Percentiles rank a stretch among this genome's conserved stretches.
These are phyloP conservation scores for Penicillium freii DNA, from an alignment of 2,329 filamentous ascomycete genomes.

Conservation along the genomic window DNA sequence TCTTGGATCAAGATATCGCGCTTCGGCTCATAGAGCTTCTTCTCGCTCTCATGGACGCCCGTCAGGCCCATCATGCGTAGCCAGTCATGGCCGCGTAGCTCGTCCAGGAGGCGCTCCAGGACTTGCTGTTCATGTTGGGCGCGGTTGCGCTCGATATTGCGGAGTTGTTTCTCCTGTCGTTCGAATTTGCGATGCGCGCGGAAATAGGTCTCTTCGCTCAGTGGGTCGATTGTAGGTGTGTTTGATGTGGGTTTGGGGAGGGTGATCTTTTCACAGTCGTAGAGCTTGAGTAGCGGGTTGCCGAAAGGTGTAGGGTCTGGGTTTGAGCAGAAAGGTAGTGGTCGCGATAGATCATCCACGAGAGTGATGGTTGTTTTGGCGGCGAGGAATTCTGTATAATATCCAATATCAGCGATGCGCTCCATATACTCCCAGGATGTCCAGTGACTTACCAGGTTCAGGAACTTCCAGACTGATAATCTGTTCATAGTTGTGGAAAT, in stretches of 20 bases:
- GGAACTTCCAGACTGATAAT: slow-evolving; percentile 82
- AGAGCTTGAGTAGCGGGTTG: slow-evolving; percentile 39
- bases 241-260: slow-evolving; percentile 15
- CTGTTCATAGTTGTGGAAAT: slow-evolving; percentile 93
- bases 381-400: slow-evolving; percentile 64
- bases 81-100: slow-evolving; percentile 89
- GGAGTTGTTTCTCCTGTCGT: slow-evolving; percentile 65
- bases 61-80: slow-evolving; percentile 86
- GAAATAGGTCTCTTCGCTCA: slow-evolving; percentile 56
- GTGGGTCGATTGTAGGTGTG: slow-evolving; percentile 48
- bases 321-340: slow-evolving; percentile 25
- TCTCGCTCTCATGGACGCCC: slow-evolving; percentile 77
- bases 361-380: slow-evolving; percentile 71
- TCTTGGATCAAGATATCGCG: slow-evolving; percentile 81
- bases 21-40: slow-evolving; percentile 82
- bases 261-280: slow-evolving; percentile 36
- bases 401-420: background rate
- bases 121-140: slow-evolving; percentile 65
- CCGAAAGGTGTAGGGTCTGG: slow-evolving; percentile 30
- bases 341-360: slow-evolving; percentile 55
- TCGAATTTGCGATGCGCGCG: slow-evolving; percentile 61
- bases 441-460: slow-evolving; percentile 62
- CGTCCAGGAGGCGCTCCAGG: slow-evolving; percentile 66
- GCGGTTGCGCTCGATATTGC: slow-evolving; percentile 65
- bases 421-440: background rate